phyloP scores from a whole-genome alignment of 2,329 filamentous ascomycete species.

The Penicillium paneum region DNA sequence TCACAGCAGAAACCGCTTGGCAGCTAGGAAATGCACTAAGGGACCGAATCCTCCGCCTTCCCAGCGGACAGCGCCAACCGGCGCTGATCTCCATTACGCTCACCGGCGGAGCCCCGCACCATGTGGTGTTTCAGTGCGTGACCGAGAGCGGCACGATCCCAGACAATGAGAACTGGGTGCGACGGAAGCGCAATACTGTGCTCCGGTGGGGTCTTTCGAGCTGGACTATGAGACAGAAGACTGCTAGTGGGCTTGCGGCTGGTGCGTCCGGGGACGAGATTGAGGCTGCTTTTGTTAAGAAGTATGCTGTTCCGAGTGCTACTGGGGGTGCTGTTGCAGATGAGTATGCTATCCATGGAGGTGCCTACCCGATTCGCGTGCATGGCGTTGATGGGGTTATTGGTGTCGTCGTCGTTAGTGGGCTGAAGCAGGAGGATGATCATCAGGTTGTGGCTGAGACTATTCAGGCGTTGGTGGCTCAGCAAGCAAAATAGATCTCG shows the following conservation, averaged over 20 bases:
- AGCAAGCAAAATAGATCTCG: constrained; percentile 13
- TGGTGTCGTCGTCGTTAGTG: constrained; percentile 71
- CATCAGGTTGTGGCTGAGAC: constrained; percentile 72
- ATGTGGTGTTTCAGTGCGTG: constrained; percentile 67
- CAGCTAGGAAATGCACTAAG: constrained; percentile 40
- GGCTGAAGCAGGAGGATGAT: constrained; percentile 72
- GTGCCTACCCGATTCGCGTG: constrained; percentile 70
- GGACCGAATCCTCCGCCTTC: constrained; percentile 36
- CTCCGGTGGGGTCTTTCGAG: constrained; percentile 67
- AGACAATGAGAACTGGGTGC: constrained; percentile 70
- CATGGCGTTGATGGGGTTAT: constrained; percentile 71
- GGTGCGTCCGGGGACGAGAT: constrained; percentile 46
- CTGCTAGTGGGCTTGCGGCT: constrained; percentile 28
- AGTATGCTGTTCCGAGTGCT: constrained; percentile 59
- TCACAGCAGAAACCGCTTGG: constrained; percentile 41
- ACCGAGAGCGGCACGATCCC: constrained; percentile 65
- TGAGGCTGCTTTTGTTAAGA: constrained; percentile 62
- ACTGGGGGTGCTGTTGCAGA: constrained; percentile 48
- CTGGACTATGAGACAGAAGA: constrained; percentile 70
- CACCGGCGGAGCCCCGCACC: constrained; percentile 36
- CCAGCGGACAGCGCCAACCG: constrained; percentile 32
- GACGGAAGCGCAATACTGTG: constrained; percentile 68
- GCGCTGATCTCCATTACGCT: constrained; percentile 42
- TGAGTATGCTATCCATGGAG: constrained; percentile 74
- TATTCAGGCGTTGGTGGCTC: constrained; percentile 51